These are phyloP conservation scores for Backusella macrospora DNA, from an alignment of 192 early-diverging fungal genomes.

Conservation along the genomic window DNA sequence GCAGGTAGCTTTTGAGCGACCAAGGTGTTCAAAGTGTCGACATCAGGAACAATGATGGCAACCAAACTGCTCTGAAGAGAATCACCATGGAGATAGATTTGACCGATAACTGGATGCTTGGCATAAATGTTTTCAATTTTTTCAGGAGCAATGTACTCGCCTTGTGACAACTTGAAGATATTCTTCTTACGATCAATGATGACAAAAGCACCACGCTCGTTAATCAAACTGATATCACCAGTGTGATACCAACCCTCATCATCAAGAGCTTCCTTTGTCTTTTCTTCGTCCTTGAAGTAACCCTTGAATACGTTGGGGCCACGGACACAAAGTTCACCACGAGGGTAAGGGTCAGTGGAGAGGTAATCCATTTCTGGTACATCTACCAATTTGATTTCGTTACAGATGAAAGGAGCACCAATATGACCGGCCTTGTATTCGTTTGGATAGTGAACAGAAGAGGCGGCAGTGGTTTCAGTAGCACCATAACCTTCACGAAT, in stretches of 20 bases:
- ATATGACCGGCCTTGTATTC: constrained; percentile 79
- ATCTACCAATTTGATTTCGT: constrained; percentile 87
- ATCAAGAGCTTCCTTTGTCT: constrained; percentile 75
- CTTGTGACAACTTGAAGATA: constrained; percentile 62
- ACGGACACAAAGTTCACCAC: constrained; percentile 87
- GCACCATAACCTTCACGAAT: constrained; percentile 90
- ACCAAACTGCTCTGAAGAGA: constrained; percentile 74
- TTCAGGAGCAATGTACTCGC: constrained; percentile 85
- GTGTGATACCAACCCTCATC: constrained; percentile 88
- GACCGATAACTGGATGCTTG: constrained; percentile 64
- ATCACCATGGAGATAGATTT: constrained; percentile 82
- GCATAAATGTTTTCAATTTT: constrained; percentile 74
- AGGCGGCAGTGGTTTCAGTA: constrained; percentile 74
- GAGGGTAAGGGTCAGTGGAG: constrained; percentile 78
- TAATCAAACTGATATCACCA: constrained; percentile 82
- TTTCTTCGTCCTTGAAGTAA: constrained; percentile 78
- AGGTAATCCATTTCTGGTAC: constrained; percentile 89
- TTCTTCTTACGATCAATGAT: constrained; percentile 89
- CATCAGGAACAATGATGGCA: constrained; percentile 76
- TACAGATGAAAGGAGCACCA: constrained; percentile 66
- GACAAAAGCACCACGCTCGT: constrained; percentile 64
- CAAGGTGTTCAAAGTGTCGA: constrained; percentile 46
- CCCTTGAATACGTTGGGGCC: constrained; percentile 76
- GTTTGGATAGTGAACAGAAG: constrained; percentile 50
- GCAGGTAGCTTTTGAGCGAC: constrained; percentile 51